A percentile compares a stretch with the other conserved stretches of the same genome.
Conservation (phyloP, 148 eudicot genomes). For the Spergularia marina region DNA sequence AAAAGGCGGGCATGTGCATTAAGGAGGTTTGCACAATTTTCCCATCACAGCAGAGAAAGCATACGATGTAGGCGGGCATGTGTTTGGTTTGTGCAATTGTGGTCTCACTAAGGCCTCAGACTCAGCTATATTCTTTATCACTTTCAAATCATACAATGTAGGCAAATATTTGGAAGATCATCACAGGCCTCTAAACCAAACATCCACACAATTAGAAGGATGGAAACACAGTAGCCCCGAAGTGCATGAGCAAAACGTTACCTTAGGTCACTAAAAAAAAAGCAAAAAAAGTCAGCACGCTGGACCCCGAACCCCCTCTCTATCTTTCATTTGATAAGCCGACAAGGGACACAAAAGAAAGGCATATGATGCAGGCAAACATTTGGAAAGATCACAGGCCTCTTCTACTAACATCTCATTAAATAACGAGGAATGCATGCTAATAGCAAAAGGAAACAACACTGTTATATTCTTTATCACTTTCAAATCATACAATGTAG, state of each 20-base stretch:
- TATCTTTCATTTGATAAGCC: too few species aligned
- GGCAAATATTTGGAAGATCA: slow-evolving; percentile 12
- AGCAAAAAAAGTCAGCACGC: too few species aligned
- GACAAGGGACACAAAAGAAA: not conserved
- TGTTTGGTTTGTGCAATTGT: too few species aligned
- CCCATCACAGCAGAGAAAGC: not conserved
- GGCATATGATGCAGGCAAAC: slow-evolving; percentile 44
- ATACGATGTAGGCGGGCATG: too few species aligned
- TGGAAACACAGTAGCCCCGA: too few species aligned
- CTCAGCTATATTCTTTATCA: too few species aligned
- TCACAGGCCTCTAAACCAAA: slow-evolving; percentile 18
- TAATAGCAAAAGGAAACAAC: not conserved
- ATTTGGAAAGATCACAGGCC: not conserved
- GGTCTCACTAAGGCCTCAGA: too few species aligned
- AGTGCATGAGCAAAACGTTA: too few species aligned
- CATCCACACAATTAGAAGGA: not conserved
- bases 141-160: slow-evolving; percentile 21
- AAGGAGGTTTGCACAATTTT: not conserved
- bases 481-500: slow-evolving; percentile 22
- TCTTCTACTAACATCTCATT: not conserved
- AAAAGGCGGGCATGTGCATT: not conserved
- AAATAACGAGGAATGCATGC: not conserved
- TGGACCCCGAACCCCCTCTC: too few species aligned
- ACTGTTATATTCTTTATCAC: not conserved
- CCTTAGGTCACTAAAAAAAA: too few species aligned